Conservation (phyloP, 495 filamentous ascomycete species). For the Symbiotaphrina buchneri region DNA sequence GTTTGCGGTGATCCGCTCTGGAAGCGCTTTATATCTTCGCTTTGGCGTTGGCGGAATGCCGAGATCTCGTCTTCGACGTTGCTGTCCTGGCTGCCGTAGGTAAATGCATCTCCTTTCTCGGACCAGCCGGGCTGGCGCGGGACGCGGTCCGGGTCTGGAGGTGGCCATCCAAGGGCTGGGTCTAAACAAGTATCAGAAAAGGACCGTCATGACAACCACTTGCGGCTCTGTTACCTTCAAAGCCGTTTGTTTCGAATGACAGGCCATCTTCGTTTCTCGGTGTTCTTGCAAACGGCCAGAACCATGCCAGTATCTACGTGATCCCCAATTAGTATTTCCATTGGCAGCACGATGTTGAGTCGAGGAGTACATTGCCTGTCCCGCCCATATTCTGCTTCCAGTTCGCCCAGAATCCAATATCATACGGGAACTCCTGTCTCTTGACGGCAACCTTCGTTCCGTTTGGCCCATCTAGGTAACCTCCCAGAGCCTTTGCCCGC, state of each 20-base stretch:
- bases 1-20: constrained; percentile 7
- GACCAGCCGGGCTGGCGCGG: constrained; percentile 16
- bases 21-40: constrained; percentile 24
- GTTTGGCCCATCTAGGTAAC: constrained; percentile 35
- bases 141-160: constrained; percentile 70
- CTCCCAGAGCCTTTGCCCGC: constrained; percentile 29
- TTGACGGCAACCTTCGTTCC: constrained; percentile 29
- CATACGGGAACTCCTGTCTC: constrained; percentile 74
- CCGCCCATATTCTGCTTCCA: constrained; percentile 54
- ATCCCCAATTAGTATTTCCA: background rate
- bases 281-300: constrained; percentile 37
- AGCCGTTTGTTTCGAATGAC: constrained; percentile 62
- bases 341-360: background rate
- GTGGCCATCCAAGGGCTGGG: constrained; percentile 49
- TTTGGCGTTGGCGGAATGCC: constrained; percentile 33
- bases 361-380: constrained; percentile 14
- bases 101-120: constrained; percentile 14
- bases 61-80: constrained; percentile 18
- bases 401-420: constrained; percentile 72
- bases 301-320: constrained; percentile 25
- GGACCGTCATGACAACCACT: background rate
- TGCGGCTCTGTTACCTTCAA: constrained; percentile 37
- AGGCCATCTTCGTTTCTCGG: constrained; percentile 32
- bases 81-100: constrained; percentile 5
- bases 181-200: constrained; percentile 18